Percentiles rank a stretch among this genome's conserved stretches.
phyloP scores from a whole-genome alignment of 805 yeast species.

The Cyberlindnera meyerae region DNA sequence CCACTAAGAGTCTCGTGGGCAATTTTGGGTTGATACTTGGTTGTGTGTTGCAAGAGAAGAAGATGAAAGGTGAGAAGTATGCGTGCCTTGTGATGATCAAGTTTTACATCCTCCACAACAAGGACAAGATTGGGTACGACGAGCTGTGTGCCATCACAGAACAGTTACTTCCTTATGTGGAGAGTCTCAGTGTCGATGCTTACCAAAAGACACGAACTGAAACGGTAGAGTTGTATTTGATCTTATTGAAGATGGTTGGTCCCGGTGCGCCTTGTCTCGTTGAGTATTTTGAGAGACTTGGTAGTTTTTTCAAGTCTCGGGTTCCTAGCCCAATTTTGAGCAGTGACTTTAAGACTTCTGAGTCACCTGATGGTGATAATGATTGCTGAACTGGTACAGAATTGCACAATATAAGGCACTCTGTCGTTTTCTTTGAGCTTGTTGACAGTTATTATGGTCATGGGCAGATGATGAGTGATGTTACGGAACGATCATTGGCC shows the following conservation, averaged over 20 bases:
- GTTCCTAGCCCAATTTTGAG: constrained; percentile 4
- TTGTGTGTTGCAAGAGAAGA: constrained; percentile 12
- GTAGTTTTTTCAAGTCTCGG: constrained; percentile 12
- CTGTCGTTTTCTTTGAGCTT: no score
- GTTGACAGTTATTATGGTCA: no score
- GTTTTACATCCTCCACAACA: constrained; percentile 17
- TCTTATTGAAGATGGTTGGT: constrained; percentile 7
- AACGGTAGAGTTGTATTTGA: constrained; percentile 17
- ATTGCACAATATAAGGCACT: no score
- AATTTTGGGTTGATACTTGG: constrained; percentile 19
- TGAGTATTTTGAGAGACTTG: constrained; percentile 11
- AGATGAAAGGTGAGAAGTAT: constrained; percentile 21
- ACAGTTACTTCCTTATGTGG: constrained; percentile 8
- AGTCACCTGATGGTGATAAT: no score
- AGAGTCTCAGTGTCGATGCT: constrained; percentile 14
- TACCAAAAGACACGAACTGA: constrained; percentile 21
- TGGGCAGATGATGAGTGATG: no score
- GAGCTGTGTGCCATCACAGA: constrained; percentile 3
- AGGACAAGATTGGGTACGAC: constrained; percentile 5
- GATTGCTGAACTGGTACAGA: no score
- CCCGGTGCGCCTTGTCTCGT: not conserved
- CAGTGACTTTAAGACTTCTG: not conserved
- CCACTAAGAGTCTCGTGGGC: constrained; percentile 13
- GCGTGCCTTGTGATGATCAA: constrained; percentile 23
- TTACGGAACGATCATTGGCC: not conserved